Conservation (phyloP, 177 flowering plant genomes). For the Vitis hybrid region DNA sequence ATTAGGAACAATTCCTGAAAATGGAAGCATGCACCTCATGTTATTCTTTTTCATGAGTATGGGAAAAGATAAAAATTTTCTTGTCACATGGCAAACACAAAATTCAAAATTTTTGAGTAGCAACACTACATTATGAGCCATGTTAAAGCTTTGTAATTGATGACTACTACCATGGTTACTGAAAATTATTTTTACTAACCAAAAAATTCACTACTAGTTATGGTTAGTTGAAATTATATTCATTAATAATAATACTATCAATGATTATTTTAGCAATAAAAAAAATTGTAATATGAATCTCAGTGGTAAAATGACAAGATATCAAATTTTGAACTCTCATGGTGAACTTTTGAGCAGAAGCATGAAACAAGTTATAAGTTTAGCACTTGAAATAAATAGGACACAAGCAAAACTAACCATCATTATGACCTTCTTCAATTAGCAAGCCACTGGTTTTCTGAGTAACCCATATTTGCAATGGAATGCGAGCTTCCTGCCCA, state of each 20-base stretch:
- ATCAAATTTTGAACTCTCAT: not conserved
- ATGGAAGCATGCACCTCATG: not conserved
- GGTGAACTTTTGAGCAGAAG: not conserved
- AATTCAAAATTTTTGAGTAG: not conserved
- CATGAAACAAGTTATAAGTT: not conserved
- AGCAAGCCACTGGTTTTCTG: constrained; percentile 67
- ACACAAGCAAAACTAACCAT: constrained; percentile 34
- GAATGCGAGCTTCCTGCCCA: constrained; percentile 75
- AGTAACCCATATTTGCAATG: constrained; percentile 83
- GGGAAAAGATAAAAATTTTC: not conserved
- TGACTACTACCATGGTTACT: not conserved
- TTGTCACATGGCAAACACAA: not conserved
- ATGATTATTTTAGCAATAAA: not conserved
- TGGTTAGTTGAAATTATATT: not conserved
- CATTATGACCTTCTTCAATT: constrained; percentile 56
- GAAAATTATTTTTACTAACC: too few relatives aligned
- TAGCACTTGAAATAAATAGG: not conserved
- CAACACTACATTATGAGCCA: too few relatives aligned
- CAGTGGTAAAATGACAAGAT: not conserved
- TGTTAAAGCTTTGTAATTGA: not conserved
- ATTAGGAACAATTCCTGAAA: constrained; percentile 70
- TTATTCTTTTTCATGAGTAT: not conserved
- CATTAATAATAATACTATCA: not conserved
- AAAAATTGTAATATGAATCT: not conserved
- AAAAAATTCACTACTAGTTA: too few relatives aligned